Evolutionary conservation across 495 filamentous ascomycete species (phyloP).

Genomic region (Physcia stellaris): DNA sequence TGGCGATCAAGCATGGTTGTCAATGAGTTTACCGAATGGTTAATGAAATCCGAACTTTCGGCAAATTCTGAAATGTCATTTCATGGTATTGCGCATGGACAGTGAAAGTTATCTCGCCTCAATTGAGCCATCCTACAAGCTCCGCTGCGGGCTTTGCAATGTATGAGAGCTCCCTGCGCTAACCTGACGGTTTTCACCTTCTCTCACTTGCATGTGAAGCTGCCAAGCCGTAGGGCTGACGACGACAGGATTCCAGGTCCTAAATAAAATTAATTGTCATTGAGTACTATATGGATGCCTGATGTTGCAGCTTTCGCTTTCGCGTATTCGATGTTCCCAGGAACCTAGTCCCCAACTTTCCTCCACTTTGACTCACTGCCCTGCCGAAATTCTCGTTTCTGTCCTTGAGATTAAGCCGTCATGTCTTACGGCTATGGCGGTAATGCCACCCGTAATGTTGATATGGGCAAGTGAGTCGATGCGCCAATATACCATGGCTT

Average conservation of each 20-base stretch:
- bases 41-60: no score
- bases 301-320: not conserved
- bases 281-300: not conserved
- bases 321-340: not conserved
- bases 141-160: no score
- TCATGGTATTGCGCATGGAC: no score
- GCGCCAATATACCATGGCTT: constrained; percentile 1
- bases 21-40: no score
- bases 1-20: no score
- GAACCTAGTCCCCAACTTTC: not conserved
- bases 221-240: constrained; percentile 9
- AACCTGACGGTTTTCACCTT: no score
- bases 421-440: constrained; percentile 19
- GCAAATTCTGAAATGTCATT: no score
- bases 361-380: not conserved
- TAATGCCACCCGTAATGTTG: constrained; percentile 37
- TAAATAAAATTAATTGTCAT: not conserved
- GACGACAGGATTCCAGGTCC: constrained; percentile 14
- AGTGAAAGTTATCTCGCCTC: no score
- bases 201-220: no score
- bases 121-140: no score
- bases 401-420: not conserved
- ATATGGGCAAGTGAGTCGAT: constrained; percentile 37
- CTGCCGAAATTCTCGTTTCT: not conserved
- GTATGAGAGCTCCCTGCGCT: no score